A percentile compares a stretch with the other conserved stretches of the same genome.
Conservation (phyloP, 345 rosid species). For the Sapria himalayana region DNA sequence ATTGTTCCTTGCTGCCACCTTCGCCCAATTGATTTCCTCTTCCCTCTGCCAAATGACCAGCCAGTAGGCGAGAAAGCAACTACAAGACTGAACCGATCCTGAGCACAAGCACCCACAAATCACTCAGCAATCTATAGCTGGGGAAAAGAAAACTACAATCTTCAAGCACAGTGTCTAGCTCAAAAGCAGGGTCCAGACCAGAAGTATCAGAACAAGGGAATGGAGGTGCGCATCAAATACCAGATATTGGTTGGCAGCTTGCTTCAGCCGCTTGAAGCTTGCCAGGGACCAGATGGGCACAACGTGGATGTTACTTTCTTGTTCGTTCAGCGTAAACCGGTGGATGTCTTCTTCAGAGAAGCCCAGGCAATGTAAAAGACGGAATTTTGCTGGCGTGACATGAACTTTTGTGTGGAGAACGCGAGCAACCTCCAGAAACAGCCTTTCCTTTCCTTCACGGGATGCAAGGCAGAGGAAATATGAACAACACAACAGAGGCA, state of each 20-base stretch:
- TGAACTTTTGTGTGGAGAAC: slow-evolving; percentile 46
- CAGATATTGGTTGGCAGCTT: slow-evolving; percentile 49
- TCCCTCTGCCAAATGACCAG: slow-evolving; percentile 73
- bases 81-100: slow-evolving; percentile 57
- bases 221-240: too few relatives aligned
- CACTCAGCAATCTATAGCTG: too few relatives aligned
- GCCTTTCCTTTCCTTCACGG: slow-evolving; percentile 63
- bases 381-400: slow-evolving; percentile 50
- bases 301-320: slow-evolving; percentile 78
- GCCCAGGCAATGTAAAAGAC: slow-evolving; percentile 51
- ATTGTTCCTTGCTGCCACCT: slow-evolving; percentile 90
- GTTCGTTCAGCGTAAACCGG: slow-evolving; percentile 69
- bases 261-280: slow-evolving; percentile 79
- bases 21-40: slow-evolving; percentile 72
- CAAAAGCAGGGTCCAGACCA: too few relatives aligned
- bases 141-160: too few relatives aligned
- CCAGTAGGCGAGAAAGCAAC: slow-evolving; percentile 97
- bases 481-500: not conserved
- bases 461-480: not conserved
- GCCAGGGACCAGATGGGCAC: slow-evolving; percentile 97
- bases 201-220: not conserved
- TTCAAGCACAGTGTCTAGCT: too few relatives aligned
- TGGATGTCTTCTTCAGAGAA: slow-evolving; percentile 62
- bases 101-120: slow-evolving; percentile 7
- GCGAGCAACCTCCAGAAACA: slow-evolving; percentile 84